Conservation (phyloP, 495 filamentous ascomycete species). For the Hyaloscypha finlandica region DNA sequence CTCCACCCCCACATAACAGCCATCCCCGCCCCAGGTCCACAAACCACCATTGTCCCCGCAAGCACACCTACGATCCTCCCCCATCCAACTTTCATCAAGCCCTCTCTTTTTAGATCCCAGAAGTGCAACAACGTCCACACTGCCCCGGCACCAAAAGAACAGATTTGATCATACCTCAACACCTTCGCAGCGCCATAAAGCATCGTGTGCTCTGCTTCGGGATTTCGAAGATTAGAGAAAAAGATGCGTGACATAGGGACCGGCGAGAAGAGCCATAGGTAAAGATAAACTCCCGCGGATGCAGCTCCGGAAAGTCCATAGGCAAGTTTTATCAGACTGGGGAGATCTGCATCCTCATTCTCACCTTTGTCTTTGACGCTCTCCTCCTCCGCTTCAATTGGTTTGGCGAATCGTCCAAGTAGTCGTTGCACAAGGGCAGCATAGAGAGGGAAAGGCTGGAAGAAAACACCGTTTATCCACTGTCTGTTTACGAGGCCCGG, state of each 20-base stretch:
- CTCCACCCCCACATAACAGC: slow-evolving; percentile 39
- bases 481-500: slow-evolving; percentile 34
- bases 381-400: slow-evolving; percentile 10
- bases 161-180: slow-evolving; percentile 27
- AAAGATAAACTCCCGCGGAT: slow-evolving; percentile 21
- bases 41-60: slow-evolving; percentile 22
- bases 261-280: slow-evolving; percentile 20
- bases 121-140: slow-evolving; percentile 26
- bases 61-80: slow-evolving; percentile 21
- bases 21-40: slow-evolving; percentile 36
- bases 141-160: slow-evolving; percentile 23
- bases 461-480: slow-evolving; percentile 35
- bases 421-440: slow-evolving; percentile 32
- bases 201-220: slow-evolving; percentile 7
- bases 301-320: slow-evolving; percentile 27
- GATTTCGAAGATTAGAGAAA: slow-evolving; percentile 20
- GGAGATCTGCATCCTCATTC: too few species aligned
- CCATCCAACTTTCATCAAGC: slow-evolving; percentile 15
- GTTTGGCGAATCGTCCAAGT: slow-evolving; percentile 14
- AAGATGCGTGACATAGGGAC: slow-evolving; percentile 25
- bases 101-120: slow-evolving; percentile 27
- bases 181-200: slow-evolving; percentile 13
- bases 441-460: slow-evolving; percentile 41
- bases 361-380: slow-evolving; percentile 21
- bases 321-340: background rate